A percentile compares a stretch with the other conserved stretches of the same genome.
Evolutionary conservation across 805 yeast species (phyloP).

Genomic region (Suhomyces sp.): DNA sequence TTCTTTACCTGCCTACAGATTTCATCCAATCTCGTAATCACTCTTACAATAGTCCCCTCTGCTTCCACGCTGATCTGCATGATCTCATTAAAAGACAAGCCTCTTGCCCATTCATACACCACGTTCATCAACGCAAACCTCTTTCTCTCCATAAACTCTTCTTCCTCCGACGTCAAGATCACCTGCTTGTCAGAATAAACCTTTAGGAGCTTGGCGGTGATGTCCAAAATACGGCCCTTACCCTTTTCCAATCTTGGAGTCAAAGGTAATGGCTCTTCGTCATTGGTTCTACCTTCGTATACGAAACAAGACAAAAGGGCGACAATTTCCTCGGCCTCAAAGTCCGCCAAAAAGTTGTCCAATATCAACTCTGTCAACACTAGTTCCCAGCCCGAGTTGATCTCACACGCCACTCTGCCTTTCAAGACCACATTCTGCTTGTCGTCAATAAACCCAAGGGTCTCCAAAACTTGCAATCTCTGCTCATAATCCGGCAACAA

Average conservation of each 20-base stretch:
- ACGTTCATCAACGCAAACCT: slow-evolving; percentile 90
- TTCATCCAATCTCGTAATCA: slow-evolving; percentile 90
- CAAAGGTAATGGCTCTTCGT: slow-evolving; percentile 58
- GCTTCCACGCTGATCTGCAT: slow-evolving; percentile 86
- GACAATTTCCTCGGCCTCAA: slow-evolving; percentile 95
- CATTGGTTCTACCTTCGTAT: slow-evolving; percentile 75
- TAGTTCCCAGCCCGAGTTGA: slow-evolving; percentile 88
- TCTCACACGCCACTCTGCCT: slow-evolving; percentile 92
- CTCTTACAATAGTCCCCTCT: slow-evolving; percentile 96
- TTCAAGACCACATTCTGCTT: slow-evolving; percentile 76
- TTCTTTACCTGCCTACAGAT: slow-evolving; percentile 91
- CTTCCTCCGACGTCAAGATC: slow-evolving; percentile 77
- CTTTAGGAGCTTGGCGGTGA: slow-evolving; percentile 59
- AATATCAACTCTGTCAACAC: slow-evolving; percentile 83
- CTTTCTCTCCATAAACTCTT: slow-evolving; percentile 75
- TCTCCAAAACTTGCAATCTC: slow-evolving; percentile 71
- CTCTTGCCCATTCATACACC: slow-evolving; percentile 98
- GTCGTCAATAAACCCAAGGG: slow-evolving; percentile 77
- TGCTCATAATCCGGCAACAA: slow-evolving; percentile 92
- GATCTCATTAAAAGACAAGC: slow-evolving; percentile 84
- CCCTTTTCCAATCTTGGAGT: slow-evolving; percentile 84
- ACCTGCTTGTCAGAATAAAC: slow-evolving; percentile 70
- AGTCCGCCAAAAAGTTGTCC: slow-evolving; percentile 89
- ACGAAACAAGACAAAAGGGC: slow-evolving; percentile 90
- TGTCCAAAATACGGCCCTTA: slow-evolving; percentile 59